phyloP scores from a whole-genome alignment of 176 grass and related monocot genomes.

The Paspalum notatum region DNA sequence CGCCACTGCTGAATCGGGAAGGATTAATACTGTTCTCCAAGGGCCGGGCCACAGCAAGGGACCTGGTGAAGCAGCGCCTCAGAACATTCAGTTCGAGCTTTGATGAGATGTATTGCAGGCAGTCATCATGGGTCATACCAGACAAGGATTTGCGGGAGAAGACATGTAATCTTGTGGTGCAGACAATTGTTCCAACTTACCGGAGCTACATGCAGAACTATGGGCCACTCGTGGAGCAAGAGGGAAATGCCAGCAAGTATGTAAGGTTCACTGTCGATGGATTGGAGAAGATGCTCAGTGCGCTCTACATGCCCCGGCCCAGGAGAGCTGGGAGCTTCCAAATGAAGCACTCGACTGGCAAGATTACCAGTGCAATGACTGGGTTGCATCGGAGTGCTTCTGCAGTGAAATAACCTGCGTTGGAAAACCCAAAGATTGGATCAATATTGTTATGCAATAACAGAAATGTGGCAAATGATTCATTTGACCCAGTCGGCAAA shows the following conservation, averaged over 20 bases:
- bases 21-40: constrained; percentile 91
- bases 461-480: background rate
- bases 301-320: constrained; percentile 60
- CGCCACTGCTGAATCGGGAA: constrained; percentile 69
- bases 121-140: constrained; percentile 78
- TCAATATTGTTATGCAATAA: constrained; percentile 30
- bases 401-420: constrained; percentile 61
- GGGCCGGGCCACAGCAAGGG: constrained; percentile 74
- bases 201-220: constrained; percentile 98
- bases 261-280: constrained; percentile 78
- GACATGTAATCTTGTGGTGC: constrained; percentile 67
- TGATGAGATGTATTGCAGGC: constrained; percentile 79
- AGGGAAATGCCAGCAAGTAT: constrained; percentile 72
- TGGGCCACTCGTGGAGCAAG: constrained; percentile 89
- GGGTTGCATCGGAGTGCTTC: constrained; percentile 73
- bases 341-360: constrained; percentile 68
- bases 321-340: constrained; percentile 72
- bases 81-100: constrained; percentile 89
- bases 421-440: constrained; percentile 7
- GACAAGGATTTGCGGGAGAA: constrained; percentile 82
- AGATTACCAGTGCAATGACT: constrained; percentile 48
- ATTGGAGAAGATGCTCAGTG: constrained; percentile 79
- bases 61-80: constrained; percentile 89
- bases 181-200: constrained; percentile 81
- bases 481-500: constrained; percentile 16